Evolutionary conservation across 805 yeast genomes (phyloP).

Genomic region (Saccharomycopsis sp.): DNA sequence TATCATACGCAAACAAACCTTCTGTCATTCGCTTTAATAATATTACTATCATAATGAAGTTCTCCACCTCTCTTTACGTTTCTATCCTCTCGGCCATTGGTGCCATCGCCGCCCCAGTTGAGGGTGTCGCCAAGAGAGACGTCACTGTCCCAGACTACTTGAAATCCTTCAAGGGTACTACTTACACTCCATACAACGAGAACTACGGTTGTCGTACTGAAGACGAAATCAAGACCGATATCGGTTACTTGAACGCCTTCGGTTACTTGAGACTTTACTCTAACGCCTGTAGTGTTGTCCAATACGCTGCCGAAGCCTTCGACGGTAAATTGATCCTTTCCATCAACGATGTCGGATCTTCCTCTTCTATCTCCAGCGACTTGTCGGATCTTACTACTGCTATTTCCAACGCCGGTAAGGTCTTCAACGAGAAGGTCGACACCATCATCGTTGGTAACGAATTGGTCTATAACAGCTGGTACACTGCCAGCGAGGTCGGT

Average conservation of each 20-base stretch:
- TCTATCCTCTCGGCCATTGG: background rate
- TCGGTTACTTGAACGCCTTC: slow-evolving; percentile 38
- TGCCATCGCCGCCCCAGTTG: slow-evolving; percentile 4
- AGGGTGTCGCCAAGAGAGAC: slow-evolving; percentile 8
- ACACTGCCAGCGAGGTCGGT: slow-evolving; percentile 40
- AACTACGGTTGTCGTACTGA: slow-evolving; percentile 50
- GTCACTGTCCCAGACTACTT: slow-evolving; percentile 16
- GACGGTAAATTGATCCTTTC: slow-evolving; percentile 49
- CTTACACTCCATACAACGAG: slow-evolving; percentile 58
- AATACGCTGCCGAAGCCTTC: slow-evolving; percentile 44
- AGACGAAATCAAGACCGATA: slow-evolving; percentile 40
- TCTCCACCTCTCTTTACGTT: background rate
- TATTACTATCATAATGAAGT: background rate
- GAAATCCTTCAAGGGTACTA: slow-evolving; percentile 43
- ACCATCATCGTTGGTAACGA: slow-evolving; percentile 61
- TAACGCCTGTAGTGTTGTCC: slow-evolving; percentile 55
- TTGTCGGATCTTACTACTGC: slow-evolving; percentile 36
- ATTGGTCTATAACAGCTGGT: slow-evolving; percentile 47
- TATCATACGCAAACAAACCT: background rate
- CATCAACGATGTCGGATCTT: slow-evolving; percentile 43
- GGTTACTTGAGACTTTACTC: slow-evolving; percentile 54
- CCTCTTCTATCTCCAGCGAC: slow-evolving; percentile 22
- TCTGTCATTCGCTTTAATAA: background rate
- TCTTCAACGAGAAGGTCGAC: slow-evolving; percentile 38
- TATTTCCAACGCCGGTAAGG: slow-evolving; percentile 43